These are phyloP conservation scores for Otatea glauca DNA, from an alignment of 176 grass and related monocot genomes.

Conservation along the genomic window DNA sequence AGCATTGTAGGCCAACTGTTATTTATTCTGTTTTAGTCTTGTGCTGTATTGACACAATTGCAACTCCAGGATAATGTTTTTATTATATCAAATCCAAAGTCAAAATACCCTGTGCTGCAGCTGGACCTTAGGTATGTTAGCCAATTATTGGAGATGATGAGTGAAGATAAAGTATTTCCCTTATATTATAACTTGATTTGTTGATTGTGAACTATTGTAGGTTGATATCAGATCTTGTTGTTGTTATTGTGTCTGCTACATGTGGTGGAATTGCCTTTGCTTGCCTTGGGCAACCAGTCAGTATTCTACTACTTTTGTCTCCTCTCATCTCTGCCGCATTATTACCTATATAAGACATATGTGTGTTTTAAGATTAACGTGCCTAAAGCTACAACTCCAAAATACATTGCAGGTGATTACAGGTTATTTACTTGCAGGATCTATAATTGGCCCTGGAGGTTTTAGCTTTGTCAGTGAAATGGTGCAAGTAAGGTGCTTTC, in stretches of 20 bases:
- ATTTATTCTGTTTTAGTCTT: constrained; percentile 33
- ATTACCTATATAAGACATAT: constrained; percentile 24
- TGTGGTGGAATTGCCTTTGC: constrained; percentile 98
- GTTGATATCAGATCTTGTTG: constrained; percentile 99
- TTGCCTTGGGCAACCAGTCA: constrained; percentile 95
- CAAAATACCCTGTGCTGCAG: constrained; percentile 98
- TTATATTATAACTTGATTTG: constrained; percentile 43
- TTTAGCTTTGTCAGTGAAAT: constrained; percentile 99
- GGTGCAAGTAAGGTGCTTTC: constrained; percentile 97
- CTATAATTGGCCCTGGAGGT: constrained; percentile 94
- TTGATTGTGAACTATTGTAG: constrained; percentile 54
- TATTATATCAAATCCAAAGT: constrained; percentile 99
- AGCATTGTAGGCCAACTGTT: not conserved
- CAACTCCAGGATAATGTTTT: constrained; percentile 93
- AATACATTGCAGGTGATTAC: constrained; percentile 84
- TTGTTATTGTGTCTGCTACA: constrained; percentile 95
- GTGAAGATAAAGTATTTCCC: constrained; percentile 31
- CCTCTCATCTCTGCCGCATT: constrained; percentile 5
- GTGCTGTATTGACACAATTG: constrained; percentile 28
- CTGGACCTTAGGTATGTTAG: constrained; percentile 77
- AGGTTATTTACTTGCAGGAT: constrained; percentile 99
- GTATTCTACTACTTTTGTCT: constrained; percentile 41
- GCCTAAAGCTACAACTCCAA: constrained; percentile 40
- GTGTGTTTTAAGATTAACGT: constrained; percentile 36
- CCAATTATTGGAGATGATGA: not conserved